phyloP scores from a whole-genome alignment of 495 filamentous ascomycete species.

The Chaetomium cochliodes region DNA sequence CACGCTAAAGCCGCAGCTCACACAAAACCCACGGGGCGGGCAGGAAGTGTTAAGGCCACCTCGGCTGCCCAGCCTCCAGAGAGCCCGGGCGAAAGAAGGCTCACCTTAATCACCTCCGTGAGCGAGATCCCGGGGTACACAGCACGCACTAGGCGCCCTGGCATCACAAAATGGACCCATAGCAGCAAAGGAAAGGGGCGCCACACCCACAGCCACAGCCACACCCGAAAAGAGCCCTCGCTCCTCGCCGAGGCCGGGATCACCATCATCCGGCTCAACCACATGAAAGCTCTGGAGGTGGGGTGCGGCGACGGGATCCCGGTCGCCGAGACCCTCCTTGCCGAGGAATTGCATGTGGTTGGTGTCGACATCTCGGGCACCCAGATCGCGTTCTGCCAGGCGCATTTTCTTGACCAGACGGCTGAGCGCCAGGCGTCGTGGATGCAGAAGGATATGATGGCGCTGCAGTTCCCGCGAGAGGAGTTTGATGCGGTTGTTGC shows the following conservation, averaged over 20 bases:
- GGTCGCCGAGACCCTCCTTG: conserved; percentile 30
- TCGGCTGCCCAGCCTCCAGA: too few species aligned
- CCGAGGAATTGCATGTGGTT: conserved; percentile 19
- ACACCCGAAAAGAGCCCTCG: background rate
- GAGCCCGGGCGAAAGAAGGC: too few species aligned
- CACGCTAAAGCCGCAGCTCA: too few species aligned
- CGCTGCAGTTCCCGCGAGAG: conserved; percentile 25
- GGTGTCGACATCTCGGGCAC: conserved; percentile 40
- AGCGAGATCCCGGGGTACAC: too few species aligned
- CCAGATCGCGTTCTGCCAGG: conserved; percentile 30
- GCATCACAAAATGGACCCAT: too few species aligned
- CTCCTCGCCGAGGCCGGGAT: background rate
- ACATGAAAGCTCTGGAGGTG: conserved; percentile 34
- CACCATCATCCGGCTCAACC: background rate
- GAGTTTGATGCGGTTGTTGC: conserved; percentile 33
- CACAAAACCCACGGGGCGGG: background rate
- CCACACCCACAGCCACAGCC: too few species aligned
- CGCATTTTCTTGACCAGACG: conserved; percentile 20
- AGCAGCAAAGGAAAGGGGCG: too few species aligned
- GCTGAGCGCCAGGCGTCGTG: conserved; percentile 21
- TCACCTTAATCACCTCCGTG: too few species aligned
- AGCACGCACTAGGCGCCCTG: too few species aligned
- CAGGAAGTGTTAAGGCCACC: too few species aligned
- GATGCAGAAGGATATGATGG: conserved; percentile 37
- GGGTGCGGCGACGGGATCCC: conserved; percentile 41